phyloP scores from a whole-genome alignment of 805 yeast species.

The Kodamaea leandrae region DNA sequence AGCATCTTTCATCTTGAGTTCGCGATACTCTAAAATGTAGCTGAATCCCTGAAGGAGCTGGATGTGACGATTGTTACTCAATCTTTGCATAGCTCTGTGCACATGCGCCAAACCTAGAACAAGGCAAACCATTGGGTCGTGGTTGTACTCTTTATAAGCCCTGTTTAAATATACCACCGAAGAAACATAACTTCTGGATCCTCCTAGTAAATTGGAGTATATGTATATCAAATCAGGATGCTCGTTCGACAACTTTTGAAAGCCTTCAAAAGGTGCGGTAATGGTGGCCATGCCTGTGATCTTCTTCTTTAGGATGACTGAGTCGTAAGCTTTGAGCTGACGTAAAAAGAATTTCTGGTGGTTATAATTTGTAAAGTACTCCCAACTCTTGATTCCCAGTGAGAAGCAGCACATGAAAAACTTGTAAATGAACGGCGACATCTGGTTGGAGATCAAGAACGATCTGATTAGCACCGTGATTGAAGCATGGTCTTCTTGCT shows the following conservation, averaged over 20 bases:
- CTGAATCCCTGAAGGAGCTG: conserved; percentile 87
- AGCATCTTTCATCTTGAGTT: conserved; percentile 41
- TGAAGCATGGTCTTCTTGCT: conserved; percentile 49
- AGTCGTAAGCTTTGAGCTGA: conserved; percentile 86
- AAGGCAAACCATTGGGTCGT: conserved; percentile 78
- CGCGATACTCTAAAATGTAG: conserved; percentile 68
- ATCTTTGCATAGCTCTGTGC: conserved; percentile 89
- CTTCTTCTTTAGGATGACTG: conserved; percentile 49
- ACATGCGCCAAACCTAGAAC: conserved; percentile 76
- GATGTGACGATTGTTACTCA: conserved; percentile 79
- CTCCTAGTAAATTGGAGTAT: conserved; percentile 76
- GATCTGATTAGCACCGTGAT: conserved; percentile 59
- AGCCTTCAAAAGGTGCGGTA: conserved; percentile 47
- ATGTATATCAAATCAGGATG: conserved; percentile 71
- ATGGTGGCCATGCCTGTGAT: conserved; percentile 81
- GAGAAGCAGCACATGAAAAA: conserved; percentile 66
- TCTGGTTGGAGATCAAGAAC: conserved; percentile 67
- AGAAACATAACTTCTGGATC: conserved; percentile 79
- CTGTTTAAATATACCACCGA: conserved; percentile 75
- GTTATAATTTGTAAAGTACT: conserved; percentile 67
- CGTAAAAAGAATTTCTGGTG: conserved; percentile 89
- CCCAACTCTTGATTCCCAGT: conserved; percentile 57
- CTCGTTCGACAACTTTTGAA: conserved; percentile 32
- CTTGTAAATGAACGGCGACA: conserved; percentile 64
- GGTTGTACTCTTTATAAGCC: conserved; percentile 61